These are phyloP conservation scores for Pseudopediastrum boryanum DNA, from an alignment of 139 green algal genomes.

Conservation along the genomic window DNA sequence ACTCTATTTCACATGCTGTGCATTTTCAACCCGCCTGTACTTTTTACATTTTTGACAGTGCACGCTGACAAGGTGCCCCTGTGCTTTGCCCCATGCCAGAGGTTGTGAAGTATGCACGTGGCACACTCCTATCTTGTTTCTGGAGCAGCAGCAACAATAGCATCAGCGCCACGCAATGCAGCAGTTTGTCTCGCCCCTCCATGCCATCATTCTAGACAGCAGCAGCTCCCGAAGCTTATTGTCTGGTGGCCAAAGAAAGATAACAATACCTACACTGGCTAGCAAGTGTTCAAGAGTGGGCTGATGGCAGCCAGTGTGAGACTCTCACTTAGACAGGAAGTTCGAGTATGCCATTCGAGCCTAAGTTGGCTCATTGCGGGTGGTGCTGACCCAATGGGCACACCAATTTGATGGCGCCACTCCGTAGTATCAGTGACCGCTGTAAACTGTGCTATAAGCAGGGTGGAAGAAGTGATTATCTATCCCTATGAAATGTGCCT, in stretches of 20 bases:
- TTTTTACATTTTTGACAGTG: not conserved
- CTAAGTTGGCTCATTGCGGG: too few relatives aligned
- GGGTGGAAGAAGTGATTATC: slow-evolving; percentile 18
- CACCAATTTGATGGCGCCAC: too few relatives aligned
- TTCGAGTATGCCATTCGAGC: too few relatives aligned
- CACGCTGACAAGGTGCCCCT: not conserved
- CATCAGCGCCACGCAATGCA: too few relatives aligned
- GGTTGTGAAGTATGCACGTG: not conserved
- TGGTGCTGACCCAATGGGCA: too few relatives aligned
- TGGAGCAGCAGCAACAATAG: not conserved
- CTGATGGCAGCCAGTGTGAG: too few relatives aligned
- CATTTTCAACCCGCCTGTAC: not conserved
- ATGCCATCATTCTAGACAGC: slow-evolving; percentile 12
- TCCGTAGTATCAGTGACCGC: too few relatives aligned
- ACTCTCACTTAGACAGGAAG: too few relatives aligned
- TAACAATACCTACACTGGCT: too few relatives aligned
- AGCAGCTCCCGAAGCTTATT: slow-evolving; percentile 7
- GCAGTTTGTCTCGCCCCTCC: too few relatives aligned
- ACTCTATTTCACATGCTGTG: not conserved
- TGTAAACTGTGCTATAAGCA: too few relatives aligned
- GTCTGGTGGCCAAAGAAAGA: slow-evolving; percentile 32
- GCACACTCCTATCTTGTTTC: not conserved
- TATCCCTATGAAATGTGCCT: not conserved
- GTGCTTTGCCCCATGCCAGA: not conserved
- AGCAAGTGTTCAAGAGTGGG: too few relatives aligned